These are phyloP conservation scores for Pseudogymnoascus sp. DNA, from an alignment of 2,329 filamentous ascomycete genomes.

Conservation along the genomic window DNA sequence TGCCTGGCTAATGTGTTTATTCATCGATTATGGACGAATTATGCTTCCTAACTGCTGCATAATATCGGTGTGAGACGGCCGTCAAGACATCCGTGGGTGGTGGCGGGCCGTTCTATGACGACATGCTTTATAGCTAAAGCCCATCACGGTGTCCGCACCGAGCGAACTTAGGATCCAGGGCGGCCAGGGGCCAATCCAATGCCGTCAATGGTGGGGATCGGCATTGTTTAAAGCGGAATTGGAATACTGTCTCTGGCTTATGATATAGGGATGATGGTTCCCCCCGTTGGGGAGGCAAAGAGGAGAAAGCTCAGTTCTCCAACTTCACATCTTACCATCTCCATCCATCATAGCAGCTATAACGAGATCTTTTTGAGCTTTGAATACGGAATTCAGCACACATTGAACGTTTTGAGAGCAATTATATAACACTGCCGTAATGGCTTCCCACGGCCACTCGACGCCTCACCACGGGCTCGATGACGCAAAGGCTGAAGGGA, in stretches of 20 bases:
- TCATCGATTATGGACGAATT: constrained; percentile 5
- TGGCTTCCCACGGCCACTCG: background rate
- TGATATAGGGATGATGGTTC: background rate
- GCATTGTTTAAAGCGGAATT: background rate
- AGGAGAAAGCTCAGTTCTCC: background rate
- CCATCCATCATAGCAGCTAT: background rate
- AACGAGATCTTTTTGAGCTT: background rate
- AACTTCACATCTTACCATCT: background rate
- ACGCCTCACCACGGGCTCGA: background rate
- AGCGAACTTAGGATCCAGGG: background rate
- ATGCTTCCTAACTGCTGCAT: background rate
- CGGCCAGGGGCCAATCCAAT: background rate
- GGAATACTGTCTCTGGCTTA: constrained; percentile 2
- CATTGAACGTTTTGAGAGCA: background rate
- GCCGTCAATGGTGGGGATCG: constrained; percentile 1
- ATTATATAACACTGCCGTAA: background rate
- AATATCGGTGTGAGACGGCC: background rate
- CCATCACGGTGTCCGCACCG: background rate
- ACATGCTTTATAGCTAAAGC: background rate
- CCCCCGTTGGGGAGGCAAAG: background rate
- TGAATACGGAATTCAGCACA: background rate
- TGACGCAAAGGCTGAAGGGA: background rate
- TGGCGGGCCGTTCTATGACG: constrained; percentile 2
- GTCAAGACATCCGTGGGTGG: constrained; percentile 1
- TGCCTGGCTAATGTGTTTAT: background rate